phyloP scores from a whole-genome alignment of 1,139 yeast genomes.

The Keqinozyma sinolaborantium region DNA sequence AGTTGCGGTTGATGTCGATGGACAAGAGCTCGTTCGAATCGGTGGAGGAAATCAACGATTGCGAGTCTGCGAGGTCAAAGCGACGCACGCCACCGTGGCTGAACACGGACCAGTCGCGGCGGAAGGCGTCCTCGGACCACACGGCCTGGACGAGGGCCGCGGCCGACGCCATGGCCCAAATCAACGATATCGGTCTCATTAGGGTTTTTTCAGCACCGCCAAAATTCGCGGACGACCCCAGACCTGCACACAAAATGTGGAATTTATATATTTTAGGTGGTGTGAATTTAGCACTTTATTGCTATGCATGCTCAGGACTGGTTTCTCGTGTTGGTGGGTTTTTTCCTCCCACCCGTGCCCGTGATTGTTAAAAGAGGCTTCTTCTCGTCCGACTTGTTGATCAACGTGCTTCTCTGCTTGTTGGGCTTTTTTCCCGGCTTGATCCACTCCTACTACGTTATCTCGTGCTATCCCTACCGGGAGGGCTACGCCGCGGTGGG shows the following conservation, averaged over 20 bases:
- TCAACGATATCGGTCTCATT: slow-evolving; percentile 4
- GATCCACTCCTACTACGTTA: slow-evolving; percentile 60
- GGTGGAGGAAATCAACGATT: slow-evolving; percentile 24
- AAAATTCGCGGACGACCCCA: too few species aligned
- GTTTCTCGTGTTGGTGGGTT: slow-evolving; percentile 74
- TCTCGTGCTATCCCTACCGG: slow-evolving; percentile 51
- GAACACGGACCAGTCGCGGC: slow-evolving; percentile 21
- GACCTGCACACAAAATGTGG: not conserved
- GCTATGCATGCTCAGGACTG: slow-evolving; percentile 70
- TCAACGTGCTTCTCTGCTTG: slow-evolving; percentile 71
- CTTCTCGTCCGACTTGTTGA: slow-evolving; percentile 65
- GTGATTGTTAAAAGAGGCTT: slow-evolving; percentile 76
- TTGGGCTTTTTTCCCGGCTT: slow-evolving; percentile 84
- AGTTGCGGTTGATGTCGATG: slow-evolving; percentile 11
- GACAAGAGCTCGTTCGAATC: slow-evolving; percentile 21
- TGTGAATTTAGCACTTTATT: not conserved
- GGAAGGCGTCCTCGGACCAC: slow-evolving; percentile 35
- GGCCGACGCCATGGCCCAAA: too few species aligned
- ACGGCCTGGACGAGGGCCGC: too few species aligned
- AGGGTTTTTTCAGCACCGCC: too few species aligned
- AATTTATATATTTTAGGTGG: too few species aligned
- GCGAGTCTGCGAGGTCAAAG: slow-evolving; percentile 10
- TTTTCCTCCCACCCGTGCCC: slow-evolving; percentile 80
- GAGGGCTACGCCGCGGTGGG: slow-evolving; percentile 26
- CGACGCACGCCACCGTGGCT: slow-evolving; percentile 8